A percentile compares a stretch with the other conserved stretches of the same genome.
These are phyloP conservation scores for Cucurbitaria berberidis DNA, from an alignment of 2,329 filamentous ascomycete species.

Conservation along the genomic window DNA sequence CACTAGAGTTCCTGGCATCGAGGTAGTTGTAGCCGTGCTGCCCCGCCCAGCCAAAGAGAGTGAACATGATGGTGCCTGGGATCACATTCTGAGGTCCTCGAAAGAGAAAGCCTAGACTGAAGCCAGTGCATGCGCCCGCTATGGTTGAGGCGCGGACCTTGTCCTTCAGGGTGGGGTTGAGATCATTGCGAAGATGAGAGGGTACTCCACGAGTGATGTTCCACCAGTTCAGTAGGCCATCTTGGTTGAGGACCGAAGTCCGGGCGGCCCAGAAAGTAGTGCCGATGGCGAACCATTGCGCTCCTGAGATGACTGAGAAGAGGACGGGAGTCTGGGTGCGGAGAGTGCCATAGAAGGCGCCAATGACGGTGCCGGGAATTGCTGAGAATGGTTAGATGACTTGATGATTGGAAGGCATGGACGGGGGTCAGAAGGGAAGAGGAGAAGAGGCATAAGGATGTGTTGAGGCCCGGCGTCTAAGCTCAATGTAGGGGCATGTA, in stretches of 20 bases:
- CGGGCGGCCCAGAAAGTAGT: slow-evolving; percentile 74
- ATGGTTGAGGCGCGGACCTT: slow-evolving; percentile 71
- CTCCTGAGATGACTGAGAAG: slow-evolving; percentile 73
- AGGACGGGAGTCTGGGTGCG: slow-evolving; percentile 70
- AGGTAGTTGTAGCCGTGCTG: slow-evolving; percentile 62
- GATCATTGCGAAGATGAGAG: slow-evolving; percentile 31
- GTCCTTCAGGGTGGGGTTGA: slow-evolving; percentile 63
- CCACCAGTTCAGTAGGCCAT: slow-evolving; percentile 41
- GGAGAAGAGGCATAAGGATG: no score
- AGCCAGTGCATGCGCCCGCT: slow-evolving; percentile 71
- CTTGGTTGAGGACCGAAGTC: slow-evolving; percentile 46
- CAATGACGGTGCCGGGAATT: slow-evolving; percentile 68
- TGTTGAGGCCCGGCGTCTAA: no score
- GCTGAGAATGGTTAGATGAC: slow-evolving; percentile 49
- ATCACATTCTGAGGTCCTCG: slow-evolving; percentile 52
- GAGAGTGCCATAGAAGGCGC: slow-evolving; percentile 57
- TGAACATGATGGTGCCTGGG: slow-evolving; percentile 66
- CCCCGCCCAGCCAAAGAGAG: slow-evolving; percentile 62
- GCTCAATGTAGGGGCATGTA: no score
- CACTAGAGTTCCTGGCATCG: slow-evolving; percentile 54
- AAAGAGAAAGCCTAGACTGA: slow-evolving; percentile 60
- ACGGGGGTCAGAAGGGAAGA: background rate
- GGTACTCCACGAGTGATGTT: slow-evolving; percentile 35
- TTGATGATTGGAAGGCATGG: background rate
- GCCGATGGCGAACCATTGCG: slow-evolving; percentile 83